A percentile compares a stretch with the other conserved stretches of the same genome.
Conservation (phyloP, 2,329 filamentous ascomycete species). For the Apiospora phragmitis region DNA sequence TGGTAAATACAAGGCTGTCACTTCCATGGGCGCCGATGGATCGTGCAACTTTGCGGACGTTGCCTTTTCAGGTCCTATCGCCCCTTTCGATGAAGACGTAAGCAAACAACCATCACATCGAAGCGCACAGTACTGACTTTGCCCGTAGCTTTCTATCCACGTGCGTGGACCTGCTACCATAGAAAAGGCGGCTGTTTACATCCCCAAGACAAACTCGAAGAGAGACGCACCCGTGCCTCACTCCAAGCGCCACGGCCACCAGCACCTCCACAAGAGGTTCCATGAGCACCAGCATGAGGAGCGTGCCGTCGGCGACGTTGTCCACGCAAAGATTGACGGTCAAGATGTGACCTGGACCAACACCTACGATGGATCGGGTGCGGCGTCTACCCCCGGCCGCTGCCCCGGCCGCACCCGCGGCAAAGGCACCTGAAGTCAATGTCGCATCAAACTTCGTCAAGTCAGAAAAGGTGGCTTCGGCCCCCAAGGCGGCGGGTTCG, state of each 20-base stretch:
- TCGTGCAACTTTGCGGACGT: constrained; percentile 54
- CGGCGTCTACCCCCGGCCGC: constrained; percentile 17
- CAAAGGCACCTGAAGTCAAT: not conserved
- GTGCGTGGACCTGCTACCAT: constrained; percentile 64
- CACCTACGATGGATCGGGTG: constrained; percentile 43
- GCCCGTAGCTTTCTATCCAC: constrained; percentile 65
- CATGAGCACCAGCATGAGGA: constrained; percentile 43
- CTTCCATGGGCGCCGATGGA: constrained; percentile 55
- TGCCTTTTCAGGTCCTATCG: constrained; percentile 59
- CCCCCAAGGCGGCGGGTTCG: constrained; percentile 18
- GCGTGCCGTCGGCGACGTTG: constrained; percentile 44
- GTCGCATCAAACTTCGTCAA: constrained; percentile 16
- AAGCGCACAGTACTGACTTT: constrained; percentile 15
- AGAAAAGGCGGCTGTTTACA: constrained; percentile 68
- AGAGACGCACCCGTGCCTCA: constrained; percentile 32
- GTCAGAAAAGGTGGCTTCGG: constrained; percentile 18
- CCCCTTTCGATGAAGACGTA: constrained; percentile 72
- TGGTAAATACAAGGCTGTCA: constrained; percentile 66
- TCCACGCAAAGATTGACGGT: constrained; percentile 61
- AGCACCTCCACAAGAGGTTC: constrained; percentile 49
- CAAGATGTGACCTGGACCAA: constrained; percentile 60
- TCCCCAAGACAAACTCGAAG: constrained; percentile 47
- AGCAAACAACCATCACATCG: constrained; percentile 27
- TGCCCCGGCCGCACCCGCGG: constrained; percentile 17
- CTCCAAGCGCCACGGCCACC: constrained; percentile 47